These are phyloP conservation scores for Puccinia triticina DNA, from an alignment of 1,284 basidiomycete species.

Conservation along the genomic window DNA sequence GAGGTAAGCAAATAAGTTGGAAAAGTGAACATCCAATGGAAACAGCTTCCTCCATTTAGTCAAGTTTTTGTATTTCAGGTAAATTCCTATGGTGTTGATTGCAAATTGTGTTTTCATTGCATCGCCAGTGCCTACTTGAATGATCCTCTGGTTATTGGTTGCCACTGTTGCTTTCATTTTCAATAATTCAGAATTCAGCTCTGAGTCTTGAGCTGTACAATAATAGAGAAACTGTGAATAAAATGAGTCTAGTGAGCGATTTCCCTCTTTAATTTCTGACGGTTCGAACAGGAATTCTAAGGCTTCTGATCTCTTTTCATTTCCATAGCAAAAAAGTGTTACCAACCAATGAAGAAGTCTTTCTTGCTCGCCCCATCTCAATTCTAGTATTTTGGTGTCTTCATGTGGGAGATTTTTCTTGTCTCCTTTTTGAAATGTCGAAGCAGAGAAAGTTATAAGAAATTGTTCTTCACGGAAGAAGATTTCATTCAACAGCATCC, in stretches of 20 bases:
- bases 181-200: neutral
- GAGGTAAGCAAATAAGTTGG: neutral
- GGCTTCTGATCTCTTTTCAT: neutral
- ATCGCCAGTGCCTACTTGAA: neutral
- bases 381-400: neutral
- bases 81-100: neutral
- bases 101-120: neutral
- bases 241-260: too few species aligned
- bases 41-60: neutral
- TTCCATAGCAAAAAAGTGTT: neutral
- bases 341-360: neutral
- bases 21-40: neutral
- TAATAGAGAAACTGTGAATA: too few species aligned
- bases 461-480: neutral
- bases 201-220: neutral
- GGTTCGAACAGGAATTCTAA: neutral
- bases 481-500: neutral
- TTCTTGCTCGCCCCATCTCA: neutral
- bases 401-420: too few species aligned
- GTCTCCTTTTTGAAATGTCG: too few species aligned
- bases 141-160: too few species aligned
- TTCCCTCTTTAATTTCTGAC: neutral
- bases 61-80: neutral
- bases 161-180: neutral
- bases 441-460: neutral